Percentiles rank a stretch among this genome's conserved stretches.
phyloP scores from a whole-genome alignment of 169 alveolate species.

The Babesia ovis region DNA sequence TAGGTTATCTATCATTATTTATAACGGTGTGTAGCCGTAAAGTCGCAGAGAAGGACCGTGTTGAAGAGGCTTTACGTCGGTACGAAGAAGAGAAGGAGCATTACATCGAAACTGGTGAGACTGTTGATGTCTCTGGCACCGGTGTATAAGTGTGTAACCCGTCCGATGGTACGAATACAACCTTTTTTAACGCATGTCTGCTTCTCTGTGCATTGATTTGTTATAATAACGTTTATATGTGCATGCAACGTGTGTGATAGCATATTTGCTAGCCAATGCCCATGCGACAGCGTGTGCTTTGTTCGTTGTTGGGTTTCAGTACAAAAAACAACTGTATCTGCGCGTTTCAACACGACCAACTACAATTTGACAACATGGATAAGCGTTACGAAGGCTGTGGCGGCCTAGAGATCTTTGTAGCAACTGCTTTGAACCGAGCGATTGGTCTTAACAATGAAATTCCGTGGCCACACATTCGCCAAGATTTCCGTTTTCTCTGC shows the following conservation, averaged over 20 bases:
- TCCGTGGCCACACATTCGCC: slow-evolving; percentile 89
- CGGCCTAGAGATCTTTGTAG: slow-evolving; percentile 45
- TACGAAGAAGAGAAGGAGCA: slow-evolving; percentile 59
- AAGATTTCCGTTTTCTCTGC: slow-evolving; percentile 84
- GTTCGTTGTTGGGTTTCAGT: slow-evolving; percentile 2
- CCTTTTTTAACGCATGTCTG: background rate
- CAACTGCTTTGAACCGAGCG: slow-evolving; percentile 69
- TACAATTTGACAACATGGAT: background rate
- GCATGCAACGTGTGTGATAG: background rate
- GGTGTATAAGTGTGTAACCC: slow-evolving; percentile 18
- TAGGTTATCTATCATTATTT: background rate
- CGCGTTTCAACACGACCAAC: background rate
- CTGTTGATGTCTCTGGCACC: slow-evolving; percentile 25
- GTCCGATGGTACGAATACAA: background rate
- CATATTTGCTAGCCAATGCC: background rate
- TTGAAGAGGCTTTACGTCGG: slow-evolving; percentile 44
- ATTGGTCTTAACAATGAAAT: slow-evolving; percentile 85
- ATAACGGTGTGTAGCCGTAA: slow-evolving; percentile 16
- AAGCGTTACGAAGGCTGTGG: slow-evolving; percentile 35
- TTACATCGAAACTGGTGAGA: slow-evolving; percentile 65
- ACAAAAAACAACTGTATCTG: no score
- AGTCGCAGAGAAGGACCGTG: slow-evolving; percentile 42
- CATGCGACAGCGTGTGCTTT: background rate
- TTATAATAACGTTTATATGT: background rate
- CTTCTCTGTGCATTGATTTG: background rate